phyloP scores from a whole-genome alignment of 1,284 basidiomycete genomes.

The Malassezia dermatis region DNA sequence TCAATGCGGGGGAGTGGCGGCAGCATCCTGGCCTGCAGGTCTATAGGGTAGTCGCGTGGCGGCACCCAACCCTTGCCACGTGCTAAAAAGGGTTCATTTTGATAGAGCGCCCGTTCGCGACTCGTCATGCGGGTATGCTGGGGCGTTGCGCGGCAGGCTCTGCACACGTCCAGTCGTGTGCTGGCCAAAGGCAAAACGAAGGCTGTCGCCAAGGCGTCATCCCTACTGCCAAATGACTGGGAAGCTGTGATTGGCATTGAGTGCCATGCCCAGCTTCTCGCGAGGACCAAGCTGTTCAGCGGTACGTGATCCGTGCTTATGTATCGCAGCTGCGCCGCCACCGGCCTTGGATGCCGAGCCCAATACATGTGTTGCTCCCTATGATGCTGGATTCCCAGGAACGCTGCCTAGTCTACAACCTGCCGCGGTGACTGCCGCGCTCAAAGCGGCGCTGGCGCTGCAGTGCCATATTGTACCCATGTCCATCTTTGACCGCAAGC shows the following conservation, averaged over 20 bases:
- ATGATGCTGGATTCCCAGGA: constrained; percentile 86
- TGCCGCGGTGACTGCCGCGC: constrained; percentile 67
- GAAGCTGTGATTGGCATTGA: constrained; percentile 77
- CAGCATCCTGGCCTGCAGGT: not conserved
- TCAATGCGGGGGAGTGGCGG: not conserved
- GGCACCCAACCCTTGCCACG: not conserved
- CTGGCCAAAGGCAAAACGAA: not conserved
- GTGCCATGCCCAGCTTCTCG: constrained; percentile 85
- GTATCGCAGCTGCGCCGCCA: constrained; percentile 25
- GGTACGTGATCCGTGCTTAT: constrained; percentile 51
- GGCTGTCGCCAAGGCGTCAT: not conserved
- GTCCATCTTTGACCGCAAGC: constrained; percentile 65
- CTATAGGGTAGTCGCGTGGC: not conserved
- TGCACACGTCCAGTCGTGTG: not conserved
- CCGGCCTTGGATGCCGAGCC: constrained; percentile 56
- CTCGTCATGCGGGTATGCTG: not conserved
- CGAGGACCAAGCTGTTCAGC: constrained; percentile 79
- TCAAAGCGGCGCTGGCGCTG: constrained; percentile 73
- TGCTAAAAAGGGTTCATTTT: not conserved
- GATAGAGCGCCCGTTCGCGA: not conserved
- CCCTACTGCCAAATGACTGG: constrained; percentile 35
- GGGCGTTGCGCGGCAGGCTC: not conserved
- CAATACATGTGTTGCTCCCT: constrained; percentile 68
- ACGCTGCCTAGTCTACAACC: constrained; percentile 70
- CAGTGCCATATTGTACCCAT: constrained; percentile 55